Conservation (phyloP, 495 filamentous ascomycete genomes). For the Margaritispora aquatica region DNA sequence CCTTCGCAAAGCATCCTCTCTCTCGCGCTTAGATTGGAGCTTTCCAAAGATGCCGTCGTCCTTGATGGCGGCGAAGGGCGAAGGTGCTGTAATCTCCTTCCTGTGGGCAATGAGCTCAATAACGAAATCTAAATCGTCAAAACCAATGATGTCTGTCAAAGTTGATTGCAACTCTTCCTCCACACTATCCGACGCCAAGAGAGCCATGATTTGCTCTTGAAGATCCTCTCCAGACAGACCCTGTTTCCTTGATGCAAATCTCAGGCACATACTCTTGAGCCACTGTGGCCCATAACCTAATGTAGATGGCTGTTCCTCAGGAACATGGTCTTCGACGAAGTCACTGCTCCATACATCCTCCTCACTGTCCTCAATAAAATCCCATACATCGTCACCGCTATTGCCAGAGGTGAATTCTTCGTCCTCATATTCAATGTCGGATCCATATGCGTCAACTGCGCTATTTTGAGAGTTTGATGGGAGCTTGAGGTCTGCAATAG, state of each 20-base stretch:
- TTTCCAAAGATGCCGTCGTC: slow-evolving; percentile 35
- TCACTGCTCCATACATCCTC: slow-evolving; percentile 37
- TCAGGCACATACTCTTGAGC: slow-evolving; percentile 59
- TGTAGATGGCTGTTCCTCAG: slow-evolving; percentile 15
- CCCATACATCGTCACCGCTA: slow-evolving; percentile 80
- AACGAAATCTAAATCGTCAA: slow-evolving; percentile 84
- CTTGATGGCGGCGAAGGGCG: slow-evolving; percentile 7
- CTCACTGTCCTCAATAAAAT: slow-evolving; percentile 65
- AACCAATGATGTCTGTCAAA: slow-evolving; percentile 87
- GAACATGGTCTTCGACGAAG: slow-evolving; percentile 29
- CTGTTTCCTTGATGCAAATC: slow-evolving; percentile 50
- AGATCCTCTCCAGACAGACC: slow-evolving; percentile 58
- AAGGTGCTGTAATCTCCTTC: slow-evolving; percentile 46
- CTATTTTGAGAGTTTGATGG: slow-evolving; percentile 43
- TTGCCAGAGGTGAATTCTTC: slow-evolving; percentile 54
- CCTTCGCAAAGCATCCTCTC: slow-evolving; percentile 66
- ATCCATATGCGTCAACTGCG: slow-evolving; percentile 15
- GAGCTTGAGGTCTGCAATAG: slow-evolving; percentile 63
- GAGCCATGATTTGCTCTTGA: slow-evolving; percentile 62
- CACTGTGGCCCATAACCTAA: slow-evolving; percentile 43
- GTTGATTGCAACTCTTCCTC: slow-evolving; percentile 85
- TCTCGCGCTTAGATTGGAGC: slow-evolving; percentile 67
- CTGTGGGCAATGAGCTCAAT: slow-evolving; percentile 75
- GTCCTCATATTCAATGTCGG: slow-evolving; percentile 53
- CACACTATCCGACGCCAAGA: slow-evolving; percentile 56